phyloP scores from a whole-genome alignment of 2,329 filamentous ascomycete genomes.

The Talaromyces pinophilus region DNA sequence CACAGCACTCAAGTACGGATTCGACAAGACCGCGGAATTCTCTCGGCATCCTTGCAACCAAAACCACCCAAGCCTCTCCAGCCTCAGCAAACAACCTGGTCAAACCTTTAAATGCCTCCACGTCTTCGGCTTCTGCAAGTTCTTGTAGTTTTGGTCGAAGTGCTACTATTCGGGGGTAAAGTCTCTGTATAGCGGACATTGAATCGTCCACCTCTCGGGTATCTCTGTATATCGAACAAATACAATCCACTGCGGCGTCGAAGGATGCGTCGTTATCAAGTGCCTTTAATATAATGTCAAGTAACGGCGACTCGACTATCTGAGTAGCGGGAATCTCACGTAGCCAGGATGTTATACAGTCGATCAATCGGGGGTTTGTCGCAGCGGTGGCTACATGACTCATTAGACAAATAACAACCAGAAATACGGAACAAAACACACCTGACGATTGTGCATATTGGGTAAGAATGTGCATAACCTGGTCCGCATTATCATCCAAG shows the following conservation, averaged over 20 bases:
- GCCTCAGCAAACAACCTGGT: constrained; percentile 91
- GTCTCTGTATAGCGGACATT: constrained; percentile 73
- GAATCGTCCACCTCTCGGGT: constrained; percentile 93
- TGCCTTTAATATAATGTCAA: constrained; percentile 77
- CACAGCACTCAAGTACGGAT: constrained; percentile 86
- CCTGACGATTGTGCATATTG: constrained; percentile 91
- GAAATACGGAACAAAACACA: constrained; percentile 43
- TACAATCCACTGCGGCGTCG: constrained; percentile 84
- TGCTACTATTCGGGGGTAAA: constrained; percentile 78
- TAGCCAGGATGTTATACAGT: constrained; percentile 96
- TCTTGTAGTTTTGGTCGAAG: constrained; percentile 75
- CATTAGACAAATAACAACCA: not conserved
- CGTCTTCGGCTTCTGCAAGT: constrained; percentile 76
- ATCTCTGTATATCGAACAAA: constrained; percentile 88
- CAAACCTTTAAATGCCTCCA: constrained; percentile 81
- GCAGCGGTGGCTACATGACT: constrained; percentile 65
- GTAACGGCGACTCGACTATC: constrained; percentile 80
- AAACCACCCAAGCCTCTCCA: constrained; percentile 89
- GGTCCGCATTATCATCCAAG: constrained; percentile 82
- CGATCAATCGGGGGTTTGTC: constrained; percentile 84
- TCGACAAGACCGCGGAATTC: constrained; percentile 86
- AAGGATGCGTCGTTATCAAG: constrained; percentile 75
- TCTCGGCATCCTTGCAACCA: constrained; percentile 79
- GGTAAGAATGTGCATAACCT: constrained; percentile 82
- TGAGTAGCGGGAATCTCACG: constrained; percentile 83